Percentiles rank a stretch among this genome's conserved stretches.
These are phyloP conservation scores for Clarireedia hainanense DNA, from an alignment of 2,329 filamentous ascomycete genomes.

Conservation along the genomic window DNA sequence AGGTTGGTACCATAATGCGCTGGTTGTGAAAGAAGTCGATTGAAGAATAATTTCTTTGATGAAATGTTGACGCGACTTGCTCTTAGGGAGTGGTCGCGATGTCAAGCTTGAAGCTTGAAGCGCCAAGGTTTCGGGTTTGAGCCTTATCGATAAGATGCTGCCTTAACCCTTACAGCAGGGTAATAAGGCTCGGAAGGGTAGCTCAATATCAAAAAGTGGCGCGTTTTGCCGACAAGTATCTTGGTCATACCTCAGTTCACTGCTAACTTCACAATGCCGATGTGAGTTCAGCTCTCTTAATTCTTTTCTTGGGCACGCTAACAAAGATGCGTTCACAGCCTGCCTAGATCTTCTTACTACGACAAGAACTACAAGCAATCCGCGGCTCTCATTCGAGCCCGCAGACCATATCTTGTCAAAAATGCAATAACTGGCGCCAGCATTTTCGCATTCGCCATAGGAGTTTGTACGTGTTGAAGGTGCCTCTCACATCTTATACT, in stretches of 20 bases:
- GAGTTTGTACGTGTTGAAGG: conserved; percentile 70
- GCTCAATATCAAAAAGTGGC: conserved; percentile 4
- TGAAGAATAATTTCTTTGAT: conserved; percentile 4
- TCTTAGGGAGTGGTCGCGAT: background rate
- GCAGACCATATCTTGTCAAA: conserved; percentile 85
- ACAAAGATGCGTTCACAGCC: conserved; percentile 30
- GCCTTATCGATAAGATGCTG: conserved; percentile 8
- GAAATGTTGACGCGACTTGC: conserved; percentile 2
- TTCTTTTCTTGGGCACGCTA: background rate
- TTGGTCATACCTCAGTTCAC: background rate
- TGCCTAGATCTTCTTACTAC: conserved; percentile 79
- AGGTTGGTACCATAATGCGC: background rate
- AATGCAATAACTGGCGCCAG: conserved; percentile 76
- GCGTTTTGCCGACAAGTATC: background rate
- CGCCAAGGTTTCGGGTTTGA: background rate
- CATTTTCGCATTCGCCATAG: conserved; percentile 67
- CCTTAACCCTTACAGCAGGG: background rate
- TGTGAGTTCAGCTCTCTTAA: background rate
- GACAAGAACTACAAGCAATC: conserved; percentile 79
- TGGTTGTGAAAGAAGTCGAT: conserved; percentile 1
- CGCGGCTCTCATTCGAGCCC: conserved; percentile 81
- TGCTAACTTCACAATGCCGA: conserved; percentile 1
- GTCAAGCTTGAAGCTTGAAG: background rate
- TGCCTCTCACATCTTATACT: background rate
- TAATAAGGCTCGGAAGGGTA: background rate